Evolutionary conservation across 2,329 filamentous ascomycete species (phyloP).

Genomic region (Triangularia verruculosa): DNA sequence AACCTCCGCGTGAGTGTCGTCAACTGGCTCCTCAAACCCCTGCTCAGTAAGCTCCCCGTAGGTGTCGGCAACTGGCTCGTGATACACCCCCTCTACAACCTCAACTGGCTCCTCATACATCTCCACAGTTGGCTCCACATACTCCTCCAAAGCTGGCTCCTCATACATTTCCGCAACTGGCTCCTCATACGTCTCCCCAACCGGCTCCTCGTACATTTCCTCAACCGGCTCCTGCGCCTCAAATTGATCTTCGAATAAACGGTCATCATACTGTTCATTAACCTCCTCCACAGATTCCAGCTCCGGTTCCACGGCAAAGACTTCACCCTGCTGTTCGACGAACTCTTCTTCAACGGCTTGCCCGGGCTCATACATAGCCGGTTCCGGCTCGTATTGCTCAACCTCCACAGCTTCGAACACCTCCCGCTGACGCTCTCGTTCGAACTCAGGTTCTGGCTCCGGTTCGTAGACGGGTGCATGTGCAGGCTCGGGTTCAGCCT

Average conservation of each 20-base stretch:
- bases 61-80: background rate
- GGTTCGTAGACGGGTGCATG: background rate
- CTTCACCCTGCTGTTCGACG: background rate
- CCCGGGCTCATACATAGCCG: background rate
- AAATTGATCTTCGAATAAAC: background rate
- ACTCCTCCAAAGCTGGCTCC: background rate
- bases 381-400: no score
- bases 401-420: background rate
- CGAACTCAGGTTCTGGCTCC: background rate
- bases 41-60: background rate
- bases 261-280: background rate
- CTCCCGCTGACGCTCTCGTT: background rate
- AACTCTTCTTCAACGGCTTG: background rate
- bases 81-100: background rate
- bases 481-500: background rate
- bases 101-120: background rate
- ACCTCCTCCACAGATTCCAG: background rate
- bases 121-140: background rate
- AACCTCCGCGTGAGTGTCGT: background rate
- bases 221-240: background rate
- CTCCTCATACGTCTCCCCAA: background rate
- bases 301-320: background rate
- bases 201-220: background rate
- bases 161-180: background rate
- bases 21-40: background rate